phyloP scores from a whole-genome alignment of 2,329 filamentous ascomycete species.

The Ramularia endophylla region DNA sequence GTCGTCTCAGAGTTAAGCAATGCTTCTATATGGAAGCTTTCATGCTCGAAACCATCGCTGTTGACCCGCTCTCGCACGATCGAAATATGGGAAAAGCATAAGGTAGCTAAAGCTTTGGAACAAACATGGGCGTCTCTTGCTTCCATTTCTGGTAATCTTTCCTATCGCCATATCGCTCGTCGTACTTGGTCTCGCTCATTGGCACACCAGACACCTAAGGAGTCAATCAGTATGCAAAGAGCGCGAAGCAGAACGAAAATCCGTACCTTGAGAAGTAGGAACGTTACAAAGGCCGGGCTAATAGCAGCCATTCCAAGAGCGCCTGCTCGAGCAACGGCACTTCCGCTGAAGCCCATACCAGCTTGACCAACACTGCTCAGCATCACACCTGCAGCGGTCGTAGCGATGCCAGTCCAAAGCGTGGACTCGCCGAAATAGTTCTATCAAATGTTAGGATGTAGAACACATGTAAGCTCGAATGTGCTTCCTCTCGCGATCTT shows the following conservation, averaged over 20 bases:
- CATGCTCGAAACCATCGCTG: too few relatives aligned
- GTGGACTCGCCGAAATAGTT: conserved; percentile 70
- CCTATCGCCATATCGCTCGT: conserved; percentile 56
- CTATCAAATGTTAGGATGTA: neutral
- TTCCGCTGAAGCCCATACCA: conserved; percentile 51
- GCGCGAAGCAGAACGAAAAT: too few relatives aligned
- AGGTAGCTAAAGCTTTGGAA: conserved; percentile 52
- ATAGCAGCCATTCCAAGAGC: conserved; percentile 48
- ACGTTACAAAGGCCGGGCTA: conserved; percentile 59
- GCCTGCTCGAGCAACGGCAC: conserved; percentile 36
- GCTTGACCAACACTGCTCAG: conserved; percentile 48
- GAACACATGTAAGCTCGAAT: too few relatives aligned
- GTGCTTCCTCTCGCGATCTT: too few relatives aligned
- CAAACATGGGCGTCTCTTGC: conserved; percentile 57
- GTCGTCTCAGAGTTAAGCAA: too few relatives aligned
- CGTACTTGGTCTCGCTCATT: conserved; percentile 63
- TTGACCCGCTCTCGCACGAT: too few relatives aligned
- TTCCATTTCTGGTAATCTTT: conserved; percentile 66
- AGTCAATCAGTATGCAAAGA: conserved; percentile 10
- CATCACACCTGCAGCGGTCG: conserved; percentile 52
- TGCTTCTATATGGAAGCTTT: too few relatives aligned
- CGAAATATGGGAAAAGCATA: too few relatives aligned
- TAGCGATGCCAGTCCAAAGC: conserved; percentile 62
- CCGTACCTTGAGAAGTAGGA: conserved; percentile 57
- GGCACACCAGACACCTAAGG: conserved; percentile 50